Conservation (phyloP, 164 flowering plant species). For the Magnolia kwangsiensis region DNA sequence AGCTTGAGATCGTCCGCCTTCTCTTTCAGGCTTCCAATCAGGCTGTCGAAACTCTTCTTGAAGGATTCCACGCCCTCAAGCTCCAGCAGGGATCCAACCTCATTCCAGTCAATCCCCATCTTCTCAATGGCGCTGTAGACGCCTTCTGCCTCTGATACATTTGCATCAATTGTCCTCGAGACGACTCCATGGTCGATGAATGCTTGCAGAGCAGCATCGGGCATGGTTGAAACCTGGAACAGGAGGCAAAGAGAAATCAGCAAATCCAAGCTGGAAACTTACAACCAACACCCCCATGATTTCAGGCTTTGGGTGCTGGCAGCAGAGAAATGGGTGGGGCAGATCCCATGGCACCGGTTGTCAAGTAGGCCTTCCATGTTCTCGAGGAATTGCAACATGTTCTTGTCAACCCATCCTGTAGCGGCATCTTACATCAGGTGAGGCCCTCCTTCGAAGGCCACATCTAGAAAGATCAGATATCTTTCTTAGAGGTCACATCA, state of each 20-base stretch:
- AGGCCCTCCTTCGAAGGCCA: too few relatives aligned
- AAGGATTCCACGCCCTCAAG: constrained; percentile 89
- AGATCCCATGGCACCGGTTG: too few relatives aligned
- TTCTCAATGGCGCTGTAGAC: constrained; percentile 89
- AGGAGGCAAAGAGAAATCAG: neutral
- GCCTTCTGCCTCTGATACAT: constrained; percentile 87
- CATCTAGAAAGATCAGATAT: too few relatives aligned
- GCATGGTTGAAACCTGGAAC: constrained; percentile 95
- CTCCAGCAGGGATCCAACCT: constrained; percentile 83
- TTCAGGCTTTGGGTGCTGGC: too few relatives aligned
- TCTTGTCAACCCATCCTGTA: too few relatives aligned
- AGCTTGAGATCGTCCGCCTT: constrained; percentile 81
- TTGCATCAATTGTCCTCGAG: constrained; percentile 82
- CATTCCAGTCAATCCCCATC: constrained; percentile 82
- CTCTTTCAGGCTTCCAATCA: constrained; percentile 77
- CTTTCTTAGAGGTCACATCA: too few relatives aligned
- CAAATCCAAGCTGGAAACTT: neutral
- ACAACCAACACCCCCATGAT: neutral
- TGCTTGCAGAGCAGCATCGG: constrained; percentile 94
- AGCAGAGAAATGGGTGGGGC: too few relatives aligned
- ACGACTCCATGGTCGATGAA: constrained; percentile 84
- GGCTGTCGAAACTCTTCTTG: constrained; percentile 93
- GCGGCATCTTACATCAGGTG: too few relatives aligned
- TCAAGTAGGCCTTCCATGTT: too few relatives aligned
- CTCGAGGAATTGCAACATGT: too few relatives aligned